A percentile compares a stretch with the other conserved stretches of the same genome.
phyloP scores from a whole-genome alignment of 768 basidiomycete species.

The Coprinopsis cinerea region DNA sequence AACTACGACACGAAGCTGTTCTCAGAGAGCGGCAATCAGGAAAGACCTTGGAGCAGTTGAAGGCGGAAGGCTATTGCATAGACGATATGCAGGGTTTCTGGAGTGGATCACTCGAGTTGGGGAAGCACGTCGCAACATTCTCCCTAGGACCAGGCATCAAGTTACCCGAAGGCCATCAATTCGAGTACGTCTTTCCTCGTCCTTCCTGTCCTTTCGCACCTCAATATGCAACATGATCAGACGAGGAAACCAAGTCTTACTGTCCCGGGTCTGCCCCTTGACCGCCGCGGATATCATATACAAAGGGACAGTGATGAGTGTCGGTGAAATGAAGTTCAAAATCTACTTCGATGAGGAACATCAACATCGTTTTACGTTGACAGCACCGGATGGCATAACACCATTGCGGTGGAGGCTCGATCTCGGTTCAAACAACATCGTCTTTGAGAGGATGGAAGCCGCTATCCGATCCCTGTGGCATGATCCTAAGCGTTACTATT shows the following conservation, averaged over 20 bases:
- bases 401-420: constrained; percentile 62
- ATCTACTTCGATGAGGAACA: constrained; percentile 55
- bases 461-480: constrained; percentile 55
- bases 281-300: too few relatives aligned
- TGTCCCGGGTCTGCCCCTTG: too few relatives aligned
- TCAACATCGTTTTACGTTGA: constrained; percentile 20
- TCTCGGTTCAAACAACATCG: constrained; percentile 59
- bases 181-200: constrained; percentile 51
- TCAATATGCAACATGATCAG: constrained; percentile 29
- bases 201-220: background rate
- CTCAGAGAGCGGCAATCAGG: constrained; percentile 57
- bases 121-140: constrained; percentile 64
- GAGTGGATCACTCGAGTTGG: constrained; percentile 56
- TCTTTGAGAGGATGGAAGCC: constrained; percentile 61
- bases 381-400: constrained; percentile 30
- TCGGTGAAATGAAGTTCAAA: constrained; percentile 47
- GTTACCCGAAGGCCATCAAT: constrained; percentile 55
- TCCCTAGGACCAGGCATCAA: constrained; percentile 53
- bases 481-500: constrained; percentile 27
- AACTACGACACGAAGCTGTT: constrained; percentile 54
- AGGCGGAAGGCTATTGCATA: constrained; percentile 66
- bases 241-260: constrained; percentile 62
- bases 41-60: constrained; percentile 58
- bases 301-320: too few relatives aligned
- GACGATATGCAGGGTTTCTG: constrained; percentile 63